phyloP scores from a whole-genome alignment of 352 stramenopile genomes.

The Globisporangium iwayamae region DNA sequence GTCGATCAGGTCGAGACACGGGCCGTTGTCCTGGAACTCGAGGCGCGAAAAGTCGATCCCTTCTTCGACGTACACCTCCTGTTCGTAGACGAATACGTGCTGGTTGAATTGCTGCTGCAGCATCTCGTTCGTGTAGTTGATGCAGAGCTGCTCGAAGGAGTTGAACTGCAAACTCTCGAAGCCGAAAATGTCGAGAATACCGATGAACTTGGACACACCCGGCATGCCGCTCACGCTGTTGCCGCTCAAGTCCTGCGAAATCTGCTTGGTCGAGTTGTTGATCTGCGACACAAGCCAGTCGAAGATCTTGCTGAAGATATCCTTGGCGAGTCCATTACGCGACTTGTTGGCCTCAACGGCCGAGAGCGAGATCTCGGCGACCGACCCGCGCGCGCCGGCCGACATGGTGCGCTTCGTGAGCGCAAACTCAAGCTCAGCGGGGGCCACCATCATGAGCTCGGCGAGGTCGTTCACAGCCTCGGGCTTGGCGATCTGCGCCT shows the following conservation, averaged over 20 bases:
- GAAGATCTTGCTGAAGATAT: conserved; percentile 96
- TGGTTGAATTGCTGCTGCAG: conserved; percentile 94
- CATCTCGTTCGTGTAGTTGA: conserved; percentile 97
- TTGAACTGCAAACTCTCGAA: conserved; percentile 94
- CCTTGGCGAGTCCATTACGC: conserved; percentile 94
- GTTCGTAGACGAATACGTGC: conserved; percentile 97
- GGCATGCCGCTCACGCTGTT: conserved; percentile 17
- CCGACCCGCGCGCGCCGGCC: conserved; percentile 73
- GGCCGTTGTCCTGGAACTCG: conserved; percentile 92
- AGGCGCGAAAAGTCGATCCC: conserved; percentile 91
- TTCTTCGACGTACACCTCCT: conserved; percentile 97
- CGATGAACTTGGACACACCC: conserved; percentile 83
- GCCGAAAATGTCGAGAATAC: conserved; percentile 97
- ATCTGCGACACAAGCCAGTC: conserved; percentile 95
- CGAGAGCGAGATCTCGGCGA: conserved; percentile 84
- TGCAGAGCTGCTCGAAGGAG: conserved; percentile 95
- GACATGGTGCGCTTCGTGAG: conserved; percentile 88
- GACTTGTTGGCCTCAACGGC: conserved; percentile 81
- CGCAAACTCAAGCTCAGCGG: conserved; percentile 82
- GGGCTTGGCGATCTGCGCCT: conserved; percentile 60
- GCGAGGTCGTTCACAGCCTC: conserved; percentile 74
- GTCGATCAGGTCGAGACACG: conserved; percentile 92
- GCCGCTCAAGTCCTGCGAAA: conserved; percentile 24
- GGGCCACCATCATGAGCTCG: conserved; percentile 84
- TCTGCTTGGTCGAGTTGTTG: conserved; percentile 87